Evolutionary conservation across 805 yeast species (phyloP).

Genomic region (Wickerhamiella qilinensis): DNA sequence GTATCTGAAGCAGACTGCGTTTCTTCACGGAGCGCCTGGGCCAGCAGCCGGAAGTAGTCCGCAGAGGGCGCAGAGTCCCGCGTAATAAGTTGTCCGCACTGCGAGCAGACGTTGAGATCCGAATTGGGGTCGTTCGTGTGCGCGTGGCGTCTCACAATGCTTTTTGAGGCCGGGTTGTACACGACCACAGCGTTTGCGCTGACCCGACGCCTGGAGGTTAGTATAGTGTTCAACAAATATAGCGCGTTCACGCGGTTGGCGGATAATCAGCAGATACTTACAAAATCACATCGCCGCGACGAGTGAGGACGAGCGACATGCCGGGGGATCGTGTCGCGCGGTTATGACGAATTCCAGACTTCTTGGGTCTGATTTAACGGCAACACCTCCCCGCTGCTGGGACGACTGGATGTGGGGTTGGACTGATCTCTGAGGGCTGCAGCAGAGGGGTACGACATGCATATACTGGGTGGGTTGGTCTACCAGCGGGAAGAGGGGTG

Average conservation of each 20-base stretch:
- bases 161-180: not conserved
- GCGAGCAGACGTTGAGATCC: not conserved
- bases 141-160: not conserved
- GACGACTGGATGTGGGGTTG: too few species aligned
- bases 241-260: too few species aligned
- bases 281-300: not conserved
- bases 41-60: not conserved
- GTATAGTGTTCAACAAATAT: too few species aligned
- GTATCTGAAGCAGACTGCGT: not conserved
- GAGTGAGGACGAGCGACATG: not conserved
- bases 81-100: not conserved
- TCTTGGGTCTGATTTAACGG: too few species aligned
- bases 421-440: too few species aligned
- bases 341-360: too few species aligned
- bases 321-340: too few species aligned
- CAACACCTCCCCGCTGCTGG: too few species aligned
- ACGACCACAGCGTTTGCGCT: not conserved
- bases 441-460: too few species aligned
- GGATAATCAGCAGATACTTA: too few species aligned
- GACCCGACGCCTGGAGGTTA: not conserved
- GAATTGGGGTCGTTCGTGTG: not conserved
- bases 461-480: too few species aligned
- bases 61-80: not conserved
- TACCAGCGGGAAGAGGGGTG: too few species aligned
- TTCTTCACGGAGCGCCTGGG: not conserved